phyloP scores from a whole-genome alignment of 345 rosid species.

The Citrus mangshanensis region DNA sequence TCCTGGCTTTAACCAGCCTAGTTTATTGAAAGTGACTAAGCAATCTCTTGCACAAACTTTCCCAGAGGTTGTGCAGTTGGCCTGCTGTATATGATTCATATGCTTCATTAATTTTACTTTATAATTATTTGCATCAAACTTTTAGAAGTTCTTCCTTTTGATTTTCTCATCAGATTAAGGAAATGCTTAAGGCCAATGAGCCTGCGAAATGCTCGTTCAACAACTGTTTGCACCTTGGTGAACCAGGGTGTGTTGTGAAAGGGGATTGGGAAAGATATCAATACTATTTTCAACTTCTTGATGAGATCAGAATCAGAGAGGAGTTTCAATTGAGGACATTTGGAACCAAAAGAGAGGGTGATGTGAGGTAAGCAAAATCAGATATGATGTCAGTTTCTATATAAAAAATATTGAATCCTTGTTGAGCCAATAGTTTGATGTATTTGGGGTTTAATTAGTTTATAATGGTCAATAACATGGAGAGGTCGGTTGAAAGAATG shows the following conservation, averaged over 20 bases:
- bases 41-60: slow-evolving; percentile 77
- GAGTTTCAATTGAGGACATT: slow-evolving; percentile 83
- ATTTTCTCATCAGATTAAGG: slow-evolving; percentile 40
- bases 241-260: slow-evolving; percentile 77
- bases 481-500: background rate
- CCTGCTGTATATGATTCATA: background rate
- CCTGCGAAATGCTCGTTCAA: slow-evolving; percentile 65
- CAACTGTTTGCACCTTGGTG: slow-evolving; percentile 83
- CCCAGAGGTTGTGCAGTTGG: slow-evolving; percentile 66
- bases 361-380: slow-evolving; percentile 58
- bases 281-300: slow-evolving; percentile 74
- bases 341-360: slow-evolving; percentile 86
- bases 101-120: slow-evolving; percentile 3
- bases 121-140: background rate
- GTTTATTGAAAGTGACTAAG: slow-evolving; percentile 84
- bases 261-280: slow-evolving; percentile 88
- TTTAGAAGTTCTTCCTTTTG: background rate
- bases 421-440: background rate
- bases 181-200: slow-evolving; percentile 38
- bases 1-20: slow-evolving; percentile 94
- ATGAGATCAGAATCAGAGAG: slow-evolving; percentile 84
- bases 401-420: background rate
- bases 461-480: background rate
- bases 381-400: background rate
- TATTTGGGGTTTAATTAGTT: background rate